phyloP scores from a whole-genome alignment of 2,329 filamentous ascomycete species.

The Fusarium pseudograminearum region DNA sequence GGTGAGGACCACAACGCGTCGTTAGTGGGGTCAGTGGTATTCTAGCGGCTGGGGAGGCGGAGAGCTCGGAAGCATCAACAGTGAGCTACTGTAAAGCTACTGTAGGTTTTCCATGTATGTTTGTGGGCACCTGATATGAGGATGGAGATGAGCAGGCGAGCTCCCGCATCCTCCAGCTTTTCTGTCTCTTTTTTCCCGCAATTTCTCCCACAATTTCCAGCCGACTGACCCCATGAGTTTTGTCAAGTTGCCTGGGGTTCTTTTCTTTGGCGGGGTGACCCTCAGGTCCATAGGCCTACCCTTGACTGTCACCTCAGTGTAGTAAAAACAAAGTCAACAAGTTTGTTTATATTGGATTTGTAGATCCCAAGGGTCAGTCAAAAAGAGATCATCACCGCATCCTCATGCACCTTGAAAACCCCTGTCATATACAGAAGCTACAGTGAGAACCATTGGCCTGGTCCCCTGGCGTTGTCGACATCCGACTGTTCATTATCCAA shows the following conservation, averaged over 20 bases:
- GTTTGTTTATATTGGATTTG: conserved; percentile 3
- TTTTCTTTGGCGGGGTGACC: conserved; percentile 3
- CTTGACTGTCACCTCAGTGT: not conserved
- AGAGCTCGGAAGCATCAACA: conserved; percentile 33
- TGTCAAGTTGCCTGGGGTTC: conserved; percentile 2
- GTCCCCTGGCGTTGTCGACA: conserved; percentile 41
- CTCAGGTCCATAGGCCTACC: not conserved
- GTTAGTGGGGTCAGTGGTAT: conserved; percentile 45
- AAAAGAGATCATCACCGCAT: conserved; percentile 13
- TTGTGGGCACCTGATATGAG: conserved; percentile 37
- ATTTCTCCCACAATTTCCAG: conserved; percentile 18
- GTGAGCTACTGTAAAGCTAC: conserved; percentile 28
- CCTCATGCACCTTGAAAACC: conserved; percentile 12
- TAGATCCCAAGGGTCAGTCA: not conserved
- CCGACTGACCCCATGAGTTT: not conserved
- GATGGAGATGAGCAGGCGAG: conserved; percentile 13
- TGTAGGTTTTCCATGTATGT: conserved; percentile 28
- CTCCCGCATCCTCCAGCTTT: conserved; percentile 21
- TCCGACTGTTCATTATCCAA: conserved; percentile 15
- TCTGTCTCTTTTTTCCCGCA: conserved; percentile 14
- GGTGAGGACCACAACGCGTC: conserved; percentile 41
- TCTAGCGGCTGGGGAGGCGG: conserved; percentile 43
- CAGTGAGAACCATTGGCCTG: conserved; percentile 43
- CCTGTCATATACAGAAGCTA: conserved; percentile 11
- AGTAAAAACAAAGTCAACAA: not conserved